These are phyloP conservation scores for Colletotrichum paranaense DNA, from an alignment of 2,329 filamentous ascomycete genomes.

Conservation along the genomic window DNA sequence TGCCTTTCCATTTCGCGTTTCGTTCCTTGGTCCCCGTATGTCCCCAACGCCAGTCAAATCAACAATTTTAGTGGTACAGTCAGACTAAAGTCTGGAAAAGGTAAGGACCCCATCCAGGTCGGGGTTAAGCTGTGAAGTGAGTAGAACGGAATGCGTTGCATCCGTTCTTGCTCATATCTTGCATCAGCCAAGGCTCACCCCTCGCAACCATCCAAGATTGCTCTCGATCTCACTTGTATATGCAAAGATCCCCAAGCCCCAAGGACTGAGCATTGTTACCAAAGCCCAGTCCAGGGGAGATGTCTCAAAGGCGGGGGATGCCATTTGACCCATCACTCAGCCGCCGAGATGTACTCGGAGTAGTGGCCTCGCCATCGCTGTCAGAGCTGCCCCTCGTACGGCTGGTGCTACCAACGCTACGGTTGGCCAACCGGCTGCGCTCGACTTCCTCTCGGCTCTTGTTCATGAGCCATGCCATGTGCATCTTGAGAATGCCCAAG, in stretches of 20 bases:
- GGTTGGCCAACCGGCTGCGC: conserved; percentile 43
- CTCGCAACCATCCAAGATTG: not conserved
- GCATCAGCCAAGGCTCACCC: not conserved
- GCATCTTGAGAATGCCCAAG: conserved; percentile 68
- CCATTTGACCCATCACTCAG: conserved; percentile 47
- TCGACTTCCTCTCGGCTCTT: conserved; percentile 59
- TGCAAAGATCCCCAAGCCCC: not conserved
- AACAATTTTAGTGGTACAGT: conserved; percentile 4
- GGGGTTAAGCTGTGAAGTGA: not conserved
- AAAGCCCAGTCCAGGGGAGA: not conserved
- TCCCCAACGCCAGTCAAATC: conserved; percentile 16
- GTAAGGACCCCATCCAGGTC: not conserved
- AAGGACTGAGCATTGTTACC: not conserved
- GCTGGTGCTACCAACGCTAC: conserved; percentile 38
- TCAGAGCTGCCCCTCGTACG: conserved; percentile 41
- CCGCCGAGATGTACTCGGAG: conserved; percentile 37
- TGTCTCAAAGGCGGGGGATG: conserved; percentile 47
- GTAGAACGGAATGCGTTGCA: not conserved
- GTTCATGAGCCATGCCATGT: conserved; percentile 69
- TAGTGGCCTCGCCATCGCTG: conserved; percentile 36
- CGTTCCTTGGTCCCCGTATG: not conserved
- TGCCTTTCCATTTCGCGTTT: conserved; percentile 17
- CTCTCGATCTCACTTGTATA: not conserved
- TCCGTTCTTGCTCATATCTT: not conserved
- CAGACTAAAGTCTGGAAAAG: not conserved